phyloP scores from a whole-genome alignment of 768 basidiomycete species.

The Kondoa subrosea region DNA sequence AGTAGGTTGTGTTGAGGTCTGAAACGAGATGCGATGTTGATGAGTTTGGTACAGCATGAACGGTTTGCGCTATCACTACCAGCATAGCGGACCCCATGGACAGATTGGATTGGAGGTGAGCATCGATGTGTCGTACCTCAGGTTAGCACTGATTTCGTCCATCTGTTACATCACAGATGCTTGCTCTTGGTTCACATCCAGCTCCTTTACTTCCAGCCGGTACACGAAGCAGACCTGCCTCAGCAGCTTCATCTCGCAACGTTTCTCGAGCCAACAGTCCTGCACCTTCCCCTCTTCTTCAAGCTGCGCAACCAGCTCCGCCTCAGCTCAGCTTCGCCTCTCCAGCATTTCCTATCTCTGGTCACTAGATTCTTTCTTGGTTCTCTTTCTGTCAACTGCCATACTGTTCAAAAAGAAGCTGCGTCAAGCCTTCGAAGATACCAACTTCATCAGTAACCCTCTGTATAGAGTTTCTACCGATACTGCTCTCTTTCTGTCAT shows the following conservation, averaged over 20 bases:
- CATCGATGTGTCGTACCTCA: neutral
- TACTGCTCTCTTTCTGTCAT: neutral
- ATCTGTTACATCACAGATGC: constrained; percentile 12
- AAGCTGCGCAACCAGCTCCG: neutral
- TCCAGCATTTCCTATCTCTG: neutral
- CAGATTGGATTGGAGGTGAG: constrained; percentile 43
- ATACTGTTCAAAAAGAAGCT: neutral
- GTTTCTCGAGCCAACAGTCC: neutral
- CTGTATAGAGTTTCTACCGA: neutral
- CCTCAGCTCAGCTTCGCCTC: constrained; percentile 1
- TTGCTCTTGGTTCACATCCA: constrained; percentile 16
- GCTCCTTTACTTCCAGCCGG: constrained; percentile 14
- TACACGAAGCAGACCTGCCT: neutral
- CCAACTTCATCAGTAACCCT: neutral
- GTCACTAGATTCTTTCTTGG: neutral
- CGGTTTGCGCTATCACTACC: constrained; percentile 86
- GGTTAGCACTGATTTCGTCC: neutral
- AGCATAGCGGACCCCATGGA: constrained; percentile 90
- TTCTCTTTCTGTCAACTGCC: neutral
- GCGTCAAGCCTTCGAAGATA: neutral
- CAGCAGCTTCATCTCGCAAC: constrained; percentile 6
- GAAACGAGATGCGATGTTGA: neutral
- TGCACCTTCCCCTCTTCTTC: neutral
- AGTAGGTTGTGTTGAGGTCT: constrained; percentile 31
- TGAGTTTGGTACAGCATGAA: constrained; percentile 50